Evolutionary conservation across 176 grass and related monocot species (phyloP), one percentile per base, ranked within the genome.

Genomic region (Otatea glauca): DNA sequence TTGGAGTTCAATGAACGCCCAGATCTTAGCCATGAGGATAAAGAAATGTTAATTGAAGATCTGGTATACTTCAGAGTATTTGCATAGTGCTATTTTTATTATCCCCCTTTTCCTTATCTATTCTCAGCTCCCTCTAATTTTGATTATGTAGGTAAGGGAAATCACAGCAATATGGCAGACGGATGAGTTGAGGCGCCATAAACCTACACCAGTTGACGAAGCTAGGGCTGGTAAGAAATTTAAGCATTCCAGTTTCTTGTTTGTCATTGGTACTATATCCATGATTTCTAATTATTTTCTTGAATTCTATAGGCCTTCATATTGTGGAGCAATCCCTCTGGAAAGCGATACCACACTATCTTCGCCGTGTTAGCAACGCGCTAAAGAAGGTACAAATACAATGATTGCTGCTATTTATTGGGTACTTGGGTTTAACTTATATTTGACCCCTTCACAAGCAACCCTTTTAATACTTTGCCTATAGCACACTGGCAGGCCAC

Each of bases 261-360:
- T 86, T 75, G 41, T 65, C 51, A 32, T 49, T 87, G 47, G 11
- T 84, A 67, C n/a, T 37, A 11, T 75, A 61, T 20, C 16, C 42
- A 75, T 80, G 15, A 65, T 25, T 64, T 16, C 4, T 74, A 63
- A 20, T 67, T 75, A 17, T 60, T 86, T 61, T 38, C 42, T 76
- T 16, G 17, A 23, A 32, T 60, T 70, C 34, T 67, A 37, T 81
- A 97, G 96, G 96, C 29, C 87, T 98, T 34, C 89, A 95, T 81
- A 98, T 98, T 83, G 96, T 98, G 78, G 96, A 98, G 49, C 93
- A 98, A 87, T 98, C 96, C 32, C 92, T 98, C n/a, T 98, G 93
- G 96, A 93, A 88, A 93, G 93, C 96, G 5, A 47, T 98, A 34
- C 93, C 96, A 20, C 92, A 93, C 65, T 98, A 98, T 84, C 88